These are phyloP conservation scores for Macroventuria anomochaeta DNA, from an alignment of 2,329 filamentous ascomycete species.

Conservation along the genomic window DNA sequence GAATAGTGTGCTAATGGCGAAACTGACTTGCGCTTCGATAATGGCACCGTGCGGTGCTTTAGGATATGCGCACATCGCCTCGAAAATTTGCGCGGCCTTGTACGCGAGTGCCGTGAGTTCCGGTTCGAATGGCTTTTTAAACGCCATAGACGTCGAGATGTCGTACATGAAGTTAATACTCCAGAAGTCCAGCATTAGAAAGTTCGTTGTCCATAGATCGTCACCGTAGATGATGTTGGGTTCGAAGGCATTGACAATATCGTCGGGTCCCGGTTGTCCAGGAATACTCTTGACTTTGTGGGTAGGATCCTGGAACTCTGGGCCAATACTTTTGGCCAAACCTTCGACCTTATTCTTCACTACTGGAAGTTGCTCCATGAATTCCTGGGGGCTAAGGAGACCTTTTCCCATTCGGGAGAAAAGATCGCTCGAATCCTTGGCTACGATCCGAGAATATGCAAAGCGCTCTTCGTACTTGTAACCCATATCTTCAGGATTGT, in stretches of 20 bases:
- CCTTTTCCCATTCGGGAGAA: slow-evolving; percentile 72
- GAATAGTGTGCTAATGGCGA: slow-evolving; percentile 79
- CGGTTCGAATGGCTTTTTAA: slow-evolving; percentile 57
- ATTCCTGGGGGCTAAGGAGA: slow-evolving; percentile 69
- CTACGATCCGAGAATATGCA: slow-evolving; percentile 72
- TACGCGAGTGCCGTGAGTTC: slow-evolving; percentile 70
- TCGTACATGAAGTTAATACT: slow-evolving; percentile 81
- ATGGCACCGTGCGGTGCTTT: slow-evolving; percentile 72
- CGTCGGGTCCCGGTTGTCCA: slow-evolving; percentile 62
- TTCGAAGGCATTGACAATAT: slow-evolving; percentile 77
- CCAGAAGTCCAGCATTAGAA: slow-evolving; percentile 77
- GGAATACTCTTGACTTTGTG: slow-evolving; percentile 70
- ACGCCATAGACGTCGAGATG: slow-evolving; percentile 69
- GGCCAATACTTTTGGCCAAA: slow-evolving; percentile 62
- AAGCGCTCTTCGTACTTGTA: slow-evolving; percentile 73
- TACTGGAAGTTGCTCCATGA: slow-evolving; percentile 64
- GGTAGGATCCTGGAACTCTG: slow-evolving; percentile 65
- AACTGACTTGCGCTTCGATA: slow-evolving; percentile 74
- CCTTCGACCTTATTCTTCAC: slow-evolving; percentile 51
- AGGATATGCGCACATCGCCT: slow-evolving; percentile 76
- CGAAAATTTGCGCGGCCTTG: slow-evolving; percentile 77
- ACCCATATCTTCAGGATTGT: slow-evolving; percentile 67
- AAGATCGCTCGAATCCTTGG: slow-evolving; percentile 79
- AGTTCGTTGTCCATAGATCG: slow-evolving; percentile 75
- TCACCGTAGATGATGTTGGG: slow-evolving; percentile 71